Base-by-base conservation (phyloP, 1,284 basidiomycete genomes). In the Ceratobasidium sp. region DNA sequence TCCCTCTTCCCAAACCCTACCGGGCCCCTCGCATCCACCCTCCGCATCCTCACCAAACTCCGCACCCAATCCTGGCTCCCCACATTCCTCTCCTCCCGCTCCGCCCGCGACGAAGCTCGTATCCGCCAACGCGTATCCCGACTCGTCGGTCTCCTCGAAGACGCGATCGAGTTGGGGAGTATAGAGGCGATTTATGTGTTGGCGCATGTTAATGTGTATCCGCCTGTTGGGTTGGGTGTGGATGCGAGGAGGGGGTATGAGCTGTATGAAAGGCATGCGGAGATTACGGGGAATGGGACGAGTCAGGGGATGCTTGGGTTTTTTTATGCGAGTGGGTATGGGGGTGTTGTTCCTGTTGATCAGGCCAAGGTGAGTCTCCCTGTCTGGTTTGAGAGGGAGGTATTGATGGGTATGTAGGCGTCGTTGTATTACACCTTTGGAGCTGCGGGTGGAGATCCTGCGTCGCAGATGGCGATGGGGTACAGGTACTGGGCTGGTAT, bases 401-500 rank as follows among this genome's bases (percentile, higher is more conserved):
- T n/a, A 5, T 30, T 64, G 41, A 28, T 14, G 32, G 38, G 26
- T 30, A n/a, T 23, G 0, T 78, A 90, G 81, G 94, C 97, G 0
- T 89, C 97, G 73, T 83, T 98, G 0, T 94, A 98, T 80, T 95
- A 96, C 80, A 97, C 95, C 0, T 96, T 98, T 79, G 91, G 95
- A 1, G 96, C 95, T 1, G 89, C 95, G 69, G 91, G 92, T 18
- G 94, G 92, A 0, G 87, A 96, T 81, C 88, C 90, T 76, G 90
- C 92, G 4, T 93, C 97, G 0, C 92, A 96, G 80, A 96, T 97
- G 93, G 89, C 95, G 0, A 84, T 99, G 46, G 98, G 91, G 0
- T 98, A 97, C 81, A 88, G 96, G n/a, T 91, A 96, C 79, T 98
- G 94, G 92, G 91, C 91, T 30, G 98, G 98, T 0, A 96, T 99